A percentile compares a stretch with the other conserved stretches of the same genome.
phyloP scores from a whole-genome alignment of 2,329 filamentous ascomycete genomes.

The Penicillium expansum region DNA sequence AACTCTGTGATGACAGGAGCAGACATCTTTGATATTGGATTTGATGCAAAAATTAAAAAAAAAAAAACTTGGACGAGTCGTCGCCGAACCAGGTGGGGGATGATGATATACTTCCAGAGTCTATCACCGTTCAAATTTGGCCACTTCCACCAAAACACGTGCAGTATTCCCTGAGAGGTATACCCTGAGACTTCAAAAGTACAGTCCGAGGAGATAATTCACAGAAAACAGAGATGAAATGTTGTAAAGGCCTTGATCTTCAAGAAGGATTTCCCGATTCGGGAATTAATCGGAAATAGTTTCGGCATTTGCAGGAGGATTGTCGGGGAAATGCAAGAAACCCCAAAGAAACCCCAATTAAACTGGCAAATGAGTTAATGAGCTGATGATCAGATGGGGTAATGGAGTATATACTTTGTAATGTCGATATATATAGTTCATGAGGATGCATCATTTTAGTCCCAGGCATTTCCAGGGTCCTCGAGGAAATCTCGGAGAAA shows the following conservation, averaged over 20 bases:
- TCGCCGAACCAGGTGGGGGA: not conserved
- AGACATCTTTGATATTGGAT: not conserved
- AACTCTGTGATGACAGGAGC: not conserved
- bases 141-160: not conserved
- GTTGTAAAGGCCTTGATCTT: not conserved
- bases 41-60: not conserved
- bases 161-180: not conserved
- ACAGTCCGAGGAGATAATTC: not conserved
- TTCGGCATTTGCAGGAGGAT: constrained; percentile 17
- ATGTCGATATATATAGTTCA: not conserved
- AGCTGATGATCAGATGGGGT: not conserved
- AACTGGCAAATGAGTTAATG: not conserved
- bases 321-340: constrained; percentile 19
- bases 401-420: no score
- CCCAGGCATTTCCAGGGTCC: no score
- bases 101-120: not conserved
- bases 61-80: not conserved
- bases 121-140: not conserved
- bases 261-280: not conserved
- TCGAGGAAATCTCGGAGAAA: constrained; percentile 20
- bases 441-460: not conserved
- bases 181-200: not conserved
- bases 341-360: no score
- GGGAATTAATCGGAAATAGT: constrained; percentile 16
- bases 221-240: not conserved